A percentile compares a stretch with the other conserved stretches of the same genome.
phyloP scores from a whole-genome alignment of 495 filamentous ascomycete species.

The Chaetomidium leptoderma region DNA sequence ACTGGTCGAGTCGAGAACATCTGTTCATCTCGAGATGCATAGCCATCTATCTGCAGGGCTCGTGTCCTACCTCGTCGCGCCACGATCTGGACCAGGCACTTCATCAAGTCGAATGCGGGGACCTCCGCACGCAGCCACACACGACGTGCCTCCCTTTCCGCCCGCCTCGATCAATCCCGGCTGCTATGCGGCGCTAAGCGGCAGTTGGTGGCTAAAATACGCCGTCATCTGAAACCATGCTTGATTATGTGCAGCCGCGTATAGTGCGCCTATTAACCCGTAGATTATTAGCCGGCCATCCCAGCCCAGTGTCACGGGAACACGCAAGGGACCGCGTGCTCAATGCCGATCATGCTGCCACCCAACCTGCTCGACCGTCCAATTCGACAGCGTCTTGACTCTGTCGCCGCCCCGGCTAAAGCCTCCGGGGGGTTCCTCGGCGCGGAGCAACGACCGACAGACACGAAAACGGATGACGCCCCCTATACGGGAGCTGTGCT shows the following conservation, averaged over 20 bases:
- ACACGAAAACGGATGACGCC: not conserved
- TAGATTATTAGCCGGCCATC: conserved; percentile 19
- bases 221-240: conserved; percentile 18
- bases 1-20: not conserved
- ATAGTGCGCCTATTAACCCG: conserved; percentile 18
- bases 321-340: conserved; percentile 3
- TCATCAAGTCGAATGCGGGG: not conserved
- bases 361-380: not conserved
- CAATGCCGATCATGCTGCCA: not conserved
- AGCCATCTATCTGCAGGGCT: not conserved
- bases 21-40: conserved; percentile 6
- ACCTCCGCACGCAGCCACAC: not conserved
- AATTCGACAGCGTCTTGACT: not conserved
- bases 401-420: conserved; percentile 6
- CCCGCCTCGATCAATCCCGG: too few relatives aligned
- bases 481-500: not conserved
- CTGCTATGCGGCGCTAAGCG: conserved; percentile 30
- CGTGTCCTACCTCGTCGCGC: not conserved
- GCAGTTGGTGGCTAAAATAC: conserved; percentile 32
- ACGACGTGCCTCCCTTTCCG: too few relatives aligned
- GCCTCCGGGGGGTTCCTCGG: not conserved
- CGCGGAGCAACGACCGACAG: conserved; percentile 1
- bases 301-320: conserved; percentile 4
- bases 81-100: not conserved
- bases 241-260: conserved; percentile 8